Evolutionary conservation across 495 filamentous ascomycete genomes (phyloP).

Genomic region (Pyronema domesticum): DNA sequence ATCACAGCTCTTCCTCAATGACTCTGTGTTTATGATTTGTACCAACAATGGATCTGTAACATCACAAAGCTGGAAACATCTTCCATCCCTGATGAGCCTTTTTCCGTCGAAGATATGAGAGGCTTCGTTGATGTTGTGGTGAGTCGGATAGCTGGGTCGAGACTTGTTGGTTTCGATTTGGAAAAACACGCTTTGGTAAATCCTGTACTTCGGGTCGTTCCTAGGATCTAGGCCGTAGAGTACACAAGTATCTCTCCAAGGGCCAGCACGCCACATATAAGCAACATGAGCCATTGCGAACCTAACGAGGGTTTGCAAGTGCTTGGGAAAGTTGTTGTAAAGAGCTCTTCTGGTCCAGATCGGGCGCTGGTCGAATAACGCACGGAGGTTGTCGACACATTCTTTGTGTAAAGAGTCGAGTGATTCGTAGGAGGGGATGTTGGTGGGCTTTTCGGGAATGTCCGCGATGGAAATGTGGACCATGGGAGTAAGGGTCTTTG

Average conservation of each 20-base stretch:
- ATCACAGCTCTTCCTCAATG: conserved; percentile 31
- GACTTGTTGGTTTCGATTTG: conserved; percentile 35
- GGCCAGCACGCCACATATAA: conserved; percentile 77
- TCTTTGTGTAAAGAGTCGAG: conserved; percentile 35
- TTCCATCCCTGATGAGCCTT: conserved; percentile 48
- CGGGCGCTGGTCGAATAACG: conserved; percentile 51
- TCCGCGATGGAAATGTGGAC: conserved; percentile 39
- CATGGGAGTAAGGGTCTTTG: conserved; percentile 38
- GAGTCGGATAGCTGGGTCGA: conserved; percentile 28
- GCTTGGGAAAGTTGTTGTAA: conserved; percentile 37
- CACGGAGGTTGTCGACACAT: conserved; percentile 37
- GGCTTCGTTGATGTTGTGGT: conserved; percentile 12
- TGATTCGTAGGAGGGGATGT: conserved; percentile 31
- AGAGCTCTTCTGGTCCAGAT: conserved; percentile 73
- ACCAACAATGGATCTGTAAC: conserved; percentile 59
- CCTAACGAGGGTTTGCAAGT: conserved; percentile 20
- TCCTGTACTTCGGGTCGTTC: conserved; percentile 48
- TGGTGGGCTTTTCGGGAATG: conserved; percentile 31
- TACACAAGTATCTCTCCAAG: conserved; percentile 75
- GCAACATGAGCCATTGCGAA: conserved; percentile 39
- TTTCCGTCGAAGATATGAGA: conserved; percentile 71
- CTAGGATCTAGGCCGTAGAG: conserved; percentile 75
- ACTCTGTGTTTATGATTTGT: conserved; percentile 33
- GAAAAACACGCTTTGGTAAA: conserved; percentile 81
- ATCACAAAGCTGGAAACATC: conserved; percentile 87